Base-by-base conservation (phyloP, 805 yeast species). In the Candida sakaeoensis region DNA sequence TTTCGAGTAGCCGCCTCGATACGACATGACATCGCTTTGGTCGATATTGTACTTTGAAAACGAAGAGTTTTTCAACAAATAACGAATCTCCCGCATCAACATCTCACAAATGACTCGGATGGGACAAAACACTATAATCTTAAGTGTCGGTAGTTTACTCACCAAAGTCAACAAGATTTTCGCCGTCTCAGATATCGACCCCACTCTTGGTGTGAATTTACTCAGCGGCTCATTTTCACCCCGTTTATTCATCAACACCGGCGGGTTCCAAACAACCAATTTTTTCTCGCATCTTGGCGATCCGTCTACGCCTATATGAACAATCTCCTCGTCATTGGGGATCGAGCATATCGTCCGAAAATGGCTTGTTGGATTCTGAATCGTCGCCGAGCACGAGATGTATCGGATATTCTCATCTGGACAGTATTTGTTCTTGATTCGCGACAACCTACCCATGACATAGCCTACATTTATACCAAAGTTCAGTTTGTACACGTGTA, bases 321-420 rank as follows among this genome's bases (percentile, higher is more conserved):
- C 63, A 1, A 84, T 72, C 1, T 68, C 55, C 1, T 74, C 74
- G 6, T 40, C 22, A 8, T 36, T 19, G 0, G 71, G 64, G 3
- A 87, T 63, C 0, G 95, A 95, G 51, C 91, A 87, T 18, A 93
- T 71, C 3, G 76, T 65, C 26, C 75, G 60, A 80, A 91, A 85
- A 53, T 89, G 95, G 8, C 70, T 52, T 0, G 66, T 63, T 0
- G 99, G 98, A 33, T 79, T 74, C 43, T 76, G 75, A 40, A 93
- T 74, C 0, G 99, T 93, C 0, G 99, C 99, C 0, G 98, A 90
- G 62, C 99, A 91, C 1, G 96, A 85, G 4, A 93, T 79, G 55
- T 85, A 88, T 41, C 74, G 75, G 28, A 87, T 51, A 45, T 82
- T 81, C 8, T 35, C 25, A 13, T 28, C 32, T 2, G 39, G 31